Conservation (phyloP, 2,329 filamentous ascomycete species). For the Macrophomina pseudophaseolina region DNA sequence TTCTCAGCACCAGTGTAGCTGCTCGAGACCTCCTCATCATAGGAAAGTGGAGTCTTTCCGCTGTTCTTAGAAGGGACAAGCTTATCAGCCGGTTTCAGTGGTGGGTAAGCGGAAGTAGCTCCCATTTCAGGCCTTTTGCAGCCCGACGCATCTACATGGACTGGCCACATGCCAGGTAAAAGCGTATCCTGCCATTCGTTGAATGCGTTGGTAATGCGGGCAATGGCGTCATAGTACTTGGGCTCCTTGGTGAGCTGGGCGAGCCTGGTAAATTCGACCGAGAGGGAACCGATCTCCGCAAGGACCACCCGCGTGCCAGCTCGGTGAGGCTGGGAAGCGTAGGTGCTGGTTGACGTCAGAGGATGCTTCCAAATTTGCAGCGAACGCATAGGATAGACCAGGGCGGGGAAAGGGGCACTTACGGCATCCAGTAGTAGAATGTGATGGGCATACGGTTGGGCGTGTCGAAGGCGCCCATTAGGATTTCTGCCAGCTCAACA, state of each 20-base stretch:
- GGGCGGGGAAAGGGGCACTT: constrained; percentile 24
- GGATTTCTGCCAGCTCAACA: constrained; percentile 65
- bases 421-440: constrained; percentile 61
- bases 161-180: constrained; percentile 56
- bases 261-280: constrained; percentile 55
- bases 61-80: neutral
- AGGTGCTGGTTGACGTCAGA: constrained; percentile 17
- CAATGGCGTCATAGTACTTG: constrained; percentile 55
- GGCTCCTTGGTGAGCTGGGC: constrained; percentile 52
- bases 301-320: constrained; percentile 51
- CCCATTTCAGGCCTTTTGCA: constrained; percentile 18
- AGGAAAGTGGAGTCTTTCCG: neutral
- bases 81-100: neutral
- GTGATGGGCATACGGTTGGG: constrained; percentile 69
- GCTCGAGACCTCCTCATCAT: neutral
- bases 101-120: neutral
- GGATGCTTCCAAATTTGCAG: neutral
- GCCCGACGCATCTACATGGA: constrained; percentile 46
- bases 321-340: constrained; percentile 39
- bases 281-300: constrained; percentile 55
- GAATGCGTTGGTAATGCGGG: constrained; percentile 49
- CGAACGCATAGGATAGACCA: no score
- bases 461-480: constrained; percentile 72
- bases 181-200: constrained; percentile 50
- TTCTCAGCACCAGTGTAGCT: constrained; percentile 45